These are phyloP conservation scores for Saccharomycopsis hybrid DNA, from an alignment of 1,139 yeast genomes.

Conservation along the genomic window DNA sequence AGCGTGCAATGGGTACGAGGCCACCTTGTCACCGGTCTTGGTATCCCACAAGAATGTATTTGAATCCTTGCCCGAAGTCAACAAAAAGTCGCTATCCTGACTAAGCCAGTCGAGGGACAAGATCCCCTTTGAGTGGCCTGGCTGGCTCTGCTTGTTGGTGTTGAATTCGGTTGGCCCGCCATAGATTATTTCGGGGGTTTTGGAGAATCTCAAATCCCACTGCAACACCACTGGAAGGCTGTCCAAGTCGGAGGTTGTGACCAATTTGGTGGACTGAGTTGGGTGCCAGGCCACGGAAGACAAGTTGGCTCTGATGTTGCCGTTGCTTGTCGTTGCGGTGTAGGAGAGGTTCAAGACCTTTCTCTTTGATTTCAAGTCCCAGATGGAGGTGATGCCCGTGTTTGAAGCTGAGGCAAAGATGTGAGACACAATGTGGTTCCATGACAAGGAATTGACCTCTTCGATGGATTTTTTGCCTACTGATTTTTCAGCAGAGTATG, in stretches of 20 bases:
- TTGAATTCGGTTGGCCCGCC: slow-evolving; percentile 17
- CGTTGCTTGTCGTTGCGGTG: slow-evolving; percentile 38
- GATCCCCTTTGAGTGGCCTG: slow-evolving; percentile 85
- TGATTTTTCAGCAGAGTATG: slow-evolving; percentile 2
- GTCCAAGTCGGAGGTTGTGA: slow-evolving; percentile 84
- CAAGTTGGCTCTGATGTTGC: slow-evolving; percentile 49
- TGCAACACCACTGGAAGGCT: slow-evolving; percentile 72
- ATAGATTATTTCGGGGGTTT: slow-evolving; percentile 73
- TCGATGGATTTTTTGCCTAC: slow-evolving; percentile 32
- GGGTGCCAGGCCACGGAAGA: slow-evolving; percentile 89
- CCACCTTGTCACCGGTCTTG: slow-evolving; percentile 57
- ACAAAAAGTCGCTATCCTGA: slow-evolving; percentile 68
- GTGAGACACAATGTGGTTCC: slow-evolving; percentile 84
- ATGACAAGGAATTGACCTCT: slow-evolving; percentile 74
- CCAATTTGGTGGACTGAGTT: slow-evolving; percentile 69
- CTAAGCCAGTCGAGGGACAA: slow-evolving; percentile 90
- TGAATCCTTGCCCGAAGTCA: slow-evolving; percentile 91
- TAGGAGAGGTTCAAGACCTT: slow-evolving; percentile 82
- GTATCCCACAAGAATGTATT: slow-evolving; percentile 91
- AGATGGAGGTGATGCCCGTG: slow-evolving; percentile 80
- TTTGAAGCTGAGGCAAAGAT: slow-evolving; percentile 80
- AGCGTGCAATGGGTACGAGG: slow-evolving; percentile 59
- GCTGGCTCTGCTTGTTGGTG: slow-evolving; percentile 21
- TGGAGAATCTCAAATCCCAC: slow-evolving; percentile 93
- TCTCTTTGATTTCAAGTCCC: slow-evolving; percentile 85